phyloP scores from a whole-genome alignment of 495 filamentous ascomycete species.

The Bacidia gigantensis region DNA sequence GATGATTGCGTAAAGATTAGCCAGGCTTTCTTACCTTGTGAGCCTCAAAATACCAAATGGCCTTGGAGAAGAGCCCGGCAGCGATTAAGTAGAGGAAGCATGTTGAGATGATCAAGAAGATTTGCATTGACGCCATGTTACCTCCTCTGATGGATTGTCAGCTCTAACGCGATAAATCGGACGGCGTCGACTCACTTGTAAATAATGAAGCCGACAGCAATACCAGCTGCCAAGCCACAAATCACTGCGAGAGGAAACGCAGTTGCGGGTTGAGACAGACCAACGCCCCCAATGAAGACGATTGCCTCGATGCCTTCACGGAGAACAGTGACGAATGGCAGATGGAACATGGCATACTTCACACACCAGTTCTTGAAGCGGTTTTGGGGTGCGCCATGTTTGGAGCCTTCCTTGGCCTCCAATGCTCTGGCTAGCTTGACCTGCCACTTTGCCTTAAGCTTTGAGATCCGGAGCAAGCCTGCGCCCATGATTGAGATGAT shows the following conservation, averaged over 20 bases:
- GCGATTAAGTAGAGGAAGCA: conserved; percentile 80
- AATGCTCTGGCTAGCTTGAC: conserved; percentile 58
- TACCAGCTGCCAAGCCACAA: conserved; percentile 49
- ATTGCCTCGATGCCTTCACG: conserved; percentile 73
- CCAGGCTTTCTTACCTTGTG: conserved; percentile 19
- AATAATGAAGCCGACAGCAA: conserved; percentile 51
- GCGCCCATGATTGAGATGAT: conserved; percentile 72
- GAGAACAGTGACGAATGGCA: conserved; percentile 75
- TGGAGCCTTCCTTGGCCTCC: conserved; percentile 34
- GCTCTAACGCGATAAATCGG: background rate
- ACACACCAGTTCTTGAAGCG: conserved; percentile 51
- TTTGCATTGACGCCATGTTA: conserved; percentile 51
- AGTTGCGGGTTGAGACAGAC: conserved; percentile 55
- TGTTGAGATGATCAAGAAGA: conserved; percentile 69
- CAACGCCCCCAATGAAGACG: conserved; percentile 70
- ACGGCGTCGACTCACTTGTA: conserved; percentile 49
- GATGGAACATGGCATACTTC: conserved; percentile 68
- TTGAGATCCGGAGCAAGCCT: conserved; percentile 66
- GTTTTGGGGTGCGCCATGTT: conserved; percentile 16
- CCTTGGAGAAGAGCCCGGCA: conserved; percentile 65
- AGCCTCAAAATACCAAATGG: conserved; percentile 58
- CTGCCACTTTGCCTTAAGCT: conserved; percentile 76
- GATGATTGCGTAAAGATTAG: background rate
- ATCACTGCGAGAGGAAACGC: conserved; percentile 64
- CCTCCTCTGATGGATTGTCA: conserved; percentile 34